Evolutionary conservation across 2,329 filamentous ascomycete species (phyloP), one percentile per base, ranked within the genome.

Genomic region (Hymenoscyphus fructigenus): DNA sequence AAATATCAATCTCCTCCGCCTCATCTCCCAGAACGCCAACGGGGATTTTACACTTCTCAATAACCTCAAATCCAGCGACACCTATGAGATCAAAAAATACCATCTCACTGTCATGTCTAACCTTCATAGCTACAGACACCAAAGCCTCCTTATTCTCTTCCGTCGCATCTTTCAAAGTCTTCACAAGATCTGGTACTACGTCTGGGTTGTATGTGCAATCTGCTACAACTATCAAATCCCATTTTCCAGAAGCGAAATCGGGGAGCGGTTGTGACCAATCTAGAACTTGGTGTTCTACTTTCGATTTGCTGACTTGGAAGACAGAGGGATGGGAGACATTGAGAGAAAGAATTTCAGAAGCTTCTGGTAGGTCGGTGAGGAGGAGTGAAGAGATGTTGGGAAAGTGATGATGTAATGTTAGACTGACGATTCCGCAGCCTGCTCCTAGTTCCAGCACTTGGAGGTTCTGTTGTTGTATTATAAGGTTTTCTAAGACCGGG

Each of bases 161-260:
- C 50, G 50, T 59, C n/a, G 41, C 29, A 67, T 17, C 5, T 76
- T 77, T 26, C 10, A 91, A 76, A 1, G 86, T 88, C 32, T 77
- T 76, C 7, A 91, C 87, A 44, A 91, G 78, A 28, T 85, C 81
- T 2, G 86, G 85, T 60, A 88, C 83, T 65, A 85, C 89, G 70
- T 90, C 88, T 17, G 84, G 79, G 74, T 91, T 91, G 77, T 92
- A 92, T 1, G 88, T 91, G 76, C 89, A 91, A 74, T 92, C 89
- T 1, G 88, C 87, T 0, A 90, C 83, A 3, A 91, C 74, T 26
- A 91, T 80, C 38, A 91, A 72, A 73, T 90, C 84, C 70, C 85
- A 81, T 12, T 71, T 71, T 71, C 71, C 68, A 26, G 70, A 71
- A 12, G 81, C 57, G n/a, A 57, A 41, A 0, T 60, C 0, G 9